Evolutionary conservation across 768 basidiomycete genomes (phyloP), one percentile per base, ranked within the genome.

Genomic region (Tylopilus intermedius): DNA sequence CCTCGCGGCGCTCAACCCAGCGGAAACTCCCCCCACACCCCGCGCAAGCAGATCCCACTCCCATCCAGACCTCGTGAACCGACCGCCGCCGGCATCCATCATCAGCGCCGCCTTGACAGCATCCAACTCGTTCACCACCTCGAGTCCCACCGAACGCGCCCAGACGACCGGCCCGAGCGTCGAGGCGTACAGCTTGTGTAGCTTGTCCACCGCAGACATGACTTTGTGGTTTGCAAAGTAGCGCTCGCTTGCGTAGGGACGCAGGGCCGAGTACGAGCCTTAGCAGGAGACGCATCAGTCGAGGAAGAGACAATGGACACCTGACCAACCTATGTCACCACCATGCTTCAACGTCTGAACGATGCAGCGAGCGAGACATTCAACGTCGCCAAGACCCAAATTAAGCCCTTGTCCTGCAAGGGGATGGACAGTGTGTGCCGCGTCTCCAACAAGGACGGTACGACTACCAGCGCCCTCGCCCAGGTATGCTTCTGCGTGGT

Each of bases 331-430:
- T 44, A 97, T 77, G 66, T 99, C 96, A 3, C 83, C 83, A 5
- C 95, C 95, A 2, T 74, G 67, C 11, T 62, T 58, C 18, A 88
- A 57, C 0, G 85, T 77, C 6, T 72, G 62, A 30, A 82, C 71
- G 35, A 97, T 81, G 58, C 82, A 82, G 44, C 77, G 74, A 1
- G 83, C 74, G 13, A 99, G 79, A 51, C 79, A 78, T 62, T 86
- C 79, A 3, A 86, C 90, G 66, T 99, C 95, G 1, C 76, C 86
- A 27, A 99, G 74, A n/a, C 95, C 96, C 64, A 95, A 73, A 67
- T 99, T 98, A 39, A 98, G 76, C 0, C 95, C 96, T 67, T 98
- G 95, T 2, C 96, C 96, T 0, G 94, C 95, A 26, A 98, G 80
- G 1, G 96, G 95, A 64, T 98, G 95, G 2, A 93, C 75, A 0